A percentile compares a stretch with the other conserved stretches of the same genome.
Conservation (phyloP, 169 alveolate species). For the Nephromyces sp. region DNA sequence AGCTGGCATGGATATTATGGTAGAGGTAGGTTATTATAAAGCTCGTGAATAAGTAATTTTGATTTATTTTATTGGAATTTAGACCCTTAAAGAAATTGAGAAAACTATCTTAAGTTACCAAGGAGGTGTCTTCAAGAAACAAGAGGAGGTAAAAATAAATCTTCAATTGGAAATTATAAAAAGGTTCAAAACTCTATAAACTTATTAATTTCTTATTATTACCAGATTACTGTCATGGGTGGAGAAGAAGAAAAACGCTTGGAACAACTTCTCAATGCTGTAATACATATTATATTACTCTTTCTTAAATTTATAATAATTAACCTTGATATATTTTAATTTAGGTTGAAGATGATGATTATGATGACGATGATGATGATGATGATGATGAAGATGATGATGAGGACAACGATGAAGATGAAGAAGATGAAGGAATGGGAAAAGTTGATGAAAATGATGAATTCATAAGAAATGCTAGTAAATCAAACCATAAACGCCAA, state of each 20-base stretch:
- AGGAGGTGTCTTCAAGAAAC: slow-evolving; percentile 36
- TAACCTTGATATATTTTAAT: background rate
- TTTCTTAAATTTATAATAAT: background rate
- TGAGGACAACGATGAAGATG: background rate
- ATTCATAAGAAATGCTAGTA: too few species aligned
- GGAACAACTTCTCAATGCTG: slow-evolving; percentile 27
- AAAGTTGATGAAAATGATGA: too few species aligned
- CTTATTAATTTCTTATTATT: background rate
- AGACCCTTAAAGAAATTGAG: slow-evolving; percentile 20
- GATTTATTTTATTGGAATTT: background rate
- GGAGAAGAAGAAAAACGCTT: slow-evolving; percentile 31
- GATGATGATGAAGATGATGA: slow-evolving; percentile 3
- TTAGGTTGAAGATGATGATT: background rate
- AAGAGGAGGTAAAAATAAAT: slow-evolving; percentile 13
- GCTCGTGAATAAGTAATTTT: background rate
- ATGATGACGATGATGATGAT: background rate
- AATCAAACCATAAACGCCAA: too few species aligned
- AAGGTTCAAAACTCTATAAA: background rate
- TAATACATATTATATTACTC: background rate
- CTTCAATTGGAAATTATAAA: background rate
- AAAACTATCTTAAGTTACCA: slow-evolving; percentile 8
- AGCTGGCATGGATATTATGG: slow-evolving; percentile 23
- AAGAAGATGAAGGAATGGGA: slow-evolving; percentile 37
- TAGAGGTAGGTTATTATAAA: background rate
- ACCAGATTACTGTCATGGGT: slow-evolving; percentile 31